These are phyloP conservation scores for Cornus kousa DNA, from an alignment of 148 eudicot species.

Conservation along the genomic window DNA sequence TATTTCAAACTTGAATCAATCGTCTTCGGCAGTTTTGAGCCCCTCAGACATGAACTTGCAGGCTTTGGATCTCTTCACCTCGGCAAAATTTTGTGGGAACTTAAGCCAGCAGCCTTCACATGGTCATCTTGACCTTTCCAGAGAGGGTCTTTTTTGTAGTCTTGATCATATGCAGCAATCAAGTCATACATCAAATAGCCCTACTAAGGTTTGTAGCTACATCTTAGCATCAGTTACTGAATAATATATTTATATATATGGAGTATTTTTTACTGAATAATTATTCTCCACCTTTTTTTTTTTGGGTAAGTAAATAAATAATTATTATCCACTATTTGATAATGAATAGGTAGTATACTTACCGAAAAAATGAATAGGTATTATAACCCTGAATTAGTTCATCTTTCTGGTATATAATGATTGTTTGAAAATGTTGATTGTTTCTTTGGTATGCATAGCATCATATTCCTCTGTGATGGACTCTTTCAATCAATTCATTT, in stretches of 20 bases:
- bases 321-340: too few relatives aligned
- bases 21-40: constrained; percentile 21
- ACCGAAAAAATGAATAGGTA: too few relatives aligned
- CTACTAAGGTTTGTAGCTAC: constrained; percentile 45
- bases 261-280: too few relatives aligned
- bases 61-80: constrained; percentile 49
- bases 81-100: constrained; percentile 37
- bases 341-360: too few relatives aligned
- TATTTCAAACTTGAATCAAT: constrained; percentile 42
- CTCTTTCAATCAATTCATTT: not conserved
- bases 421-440: not conserved
- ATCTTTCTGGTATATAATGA: not conserved
- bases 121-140: constrained; percentile 33
- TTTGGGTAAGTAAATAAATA: too few relatives aligned
- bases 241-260: too few relatives aligned
- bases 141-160: constrained; percentile 35
- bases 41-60: constrained; percentile 50
- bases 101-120: constrained; percentile 18
- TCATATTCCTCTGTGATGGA: not conserved
- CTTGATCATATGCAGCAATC: constrained; percentile 49
- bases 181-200: constrained; percentile 30
- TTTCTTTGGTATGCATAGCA: not conserved
- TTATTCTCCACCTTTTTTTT: too few relatives aligned
- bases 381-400: not conserved
- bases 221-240: too few relatives aligned